Percentiles rank a stretch among this genome's conserved stretches.
These are phyloP conservation scores for Lichtheimia ramosa DNA, from an alignment of 371 early-diverging fungal species.

Conservation along the genomic window DNA sequence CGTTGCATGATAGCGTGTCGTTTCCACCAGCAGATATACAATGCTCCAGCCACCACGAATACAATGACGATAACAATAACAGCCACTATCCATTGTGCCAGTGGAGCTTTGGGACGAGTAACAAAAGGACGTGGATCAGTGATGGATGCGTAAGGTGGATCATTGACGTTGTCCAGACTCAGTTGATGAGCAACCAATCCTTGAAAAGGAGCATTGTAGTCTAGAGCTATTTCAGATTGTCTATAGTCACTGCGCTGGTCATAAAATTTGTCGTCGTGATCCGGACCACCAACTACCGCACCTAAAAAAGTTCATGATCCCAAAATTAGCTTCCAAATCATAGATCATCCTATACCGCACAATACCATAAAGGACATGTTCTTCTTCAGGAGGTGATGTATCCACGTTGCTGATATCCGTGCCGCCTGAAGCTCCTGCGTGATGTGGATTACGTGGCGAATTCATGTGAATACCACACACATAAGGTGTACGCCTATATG, in stretches of 20 bases:
- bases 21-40: constrained; percentile 14
- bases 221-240: constrained; percentile 61
- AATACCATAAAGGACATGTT: constrained; percentile 43
- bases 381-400: constrained; percentile 31
- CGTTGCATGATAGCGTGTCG: background rate
- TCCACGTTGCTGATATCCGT: constrained; percentile 44
- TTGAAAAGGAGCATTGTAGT: constrained; percentile 68
- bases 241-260: constrained; percentile 55
- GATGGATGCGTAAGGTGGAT: constrained; percentile 58
- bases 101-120: constrained; percentile 1
- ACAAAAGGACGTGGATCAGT: constrained; percentile 33
- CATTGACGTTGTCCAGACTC: constrained; percentile 27
- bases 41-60: constrained; percentile 16
- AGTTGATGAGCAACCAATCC: constrained; percentile 62
- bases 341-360: too few species aligned
- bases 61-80: constrained; percentile 42
- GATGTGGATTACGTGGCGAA: constrained; percentile 65
- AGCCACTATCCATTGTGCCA: constrained; percentile 45
- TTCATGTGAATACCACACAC: constrained; percentile 62
- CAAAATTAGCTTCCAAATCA: too few species aligned
- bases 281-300: constrained; percentile 65
- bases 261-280: constrained; percentile 50
- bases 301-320: constrained; percentile 10
- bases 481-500: constrained; percentile 44
- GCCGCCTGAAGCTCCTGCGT: constrained; percentile 64